These are phyloP conservation scores for Agaricales sp. DNA, from an alignment of 1,284 basidiomycete species.

Conservation along the genomic window DNA sequence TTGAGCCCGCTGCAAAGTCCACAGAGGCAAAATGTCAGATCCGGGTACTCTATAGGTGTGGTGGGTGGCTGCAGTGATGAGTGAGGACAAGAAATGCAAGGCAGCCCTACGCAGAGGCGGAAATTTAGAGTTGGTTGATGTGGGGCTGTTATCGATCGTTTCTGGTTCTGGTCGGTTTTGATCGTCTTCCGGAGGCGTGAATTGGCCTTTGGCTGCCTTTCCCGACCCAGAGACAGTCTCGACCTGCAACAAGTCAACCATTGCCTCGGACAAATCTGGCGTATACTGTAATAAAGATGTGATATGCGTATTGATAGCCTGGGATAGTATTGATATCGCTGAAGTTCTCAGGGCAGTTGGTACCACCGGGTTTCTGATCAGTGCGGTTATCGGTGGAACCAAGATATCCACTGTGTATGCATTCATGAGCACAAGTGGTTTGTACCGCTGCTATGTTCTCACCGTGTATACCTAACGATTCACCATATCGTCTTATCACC, in stretches of 20 bases:
- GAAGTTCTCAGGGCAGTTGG: constrained; percentile 75
- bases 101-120: constrained; percentile 78
- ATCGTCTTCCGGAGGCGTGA: constrained; percentile 11
- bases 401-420: constrained; percentile 46
- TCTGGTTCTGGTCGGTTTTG: constrained; percentile 11
- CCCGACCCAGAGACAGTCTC: constrained; percentile 39
- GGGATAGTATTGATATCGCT: constrained; percentile 72
- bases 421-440: constrained; percentile 3
- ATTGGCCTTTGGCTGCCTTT: constrained; percentile 12
- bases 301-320: constrained; percentile 56
- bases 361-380: constrained; percentile 46
- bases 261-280: constrained; percentile 49
- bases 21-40: constrained; percentile 17
- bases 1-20: constrained; percentile 41
- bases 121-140: constrained; percentile 50
- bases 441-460: constrained; percentile 17
- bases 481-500: constrained; percentile 69
- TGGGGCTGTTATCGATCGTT: constrained; percentile 45
- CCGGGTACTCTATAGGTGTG: constrained; percentile 33
- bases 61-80: constrained; percentile 44
- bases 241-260: constrained; percentile 72
- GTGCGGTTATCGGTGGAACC: constrained; percentile 57
- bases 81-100: constrained; percentile 63
- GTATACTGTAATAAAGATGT: constrained; percentile 56
- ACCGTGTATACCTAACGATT: constrained; percentile 65